A percentile compares a stretch with the other conserved stretches of the same genome.
These are phyloP conservation scores for Triticum timopheevii DNA, from an alignment of 176 grass and related monocot species.

Conservation along the genomic window DNA sequence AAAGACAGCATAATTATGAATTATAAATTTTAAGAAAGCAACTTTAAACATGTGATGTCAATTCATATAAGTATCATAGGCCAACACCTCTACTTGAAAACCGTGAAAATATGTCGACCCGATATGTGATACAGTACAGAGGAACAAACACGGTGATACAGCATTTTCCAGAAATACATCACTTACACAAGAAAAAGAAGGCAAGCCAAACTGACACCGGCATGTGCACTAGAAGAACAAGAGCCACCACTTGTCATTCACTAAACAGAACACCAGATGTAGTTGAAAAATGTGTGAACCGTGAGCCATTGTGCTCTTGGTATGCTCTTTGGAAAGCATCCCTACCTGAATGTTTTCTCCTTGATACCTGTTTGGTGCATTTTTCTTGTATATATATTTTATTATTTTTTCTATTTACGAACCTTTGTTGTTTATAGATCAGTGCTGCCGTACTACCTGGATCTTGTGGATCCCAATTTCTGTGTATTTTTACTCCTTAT, in stretches of 20 bases:
- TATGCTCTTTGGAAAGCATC: not conserved
- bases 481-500: not conserved
- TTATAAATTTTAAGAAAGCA: not conserved
- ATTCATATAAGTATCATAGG: not conserved
- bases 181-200: not conserved
- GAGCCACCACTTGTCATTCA: not conserved
- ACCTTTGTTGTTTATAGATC: not conserved
- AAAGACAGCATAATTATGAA: not conserved
- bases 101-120: not conserved
- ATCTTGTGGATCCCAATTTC: conserved; percentile 3
- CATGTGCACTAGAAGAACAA: not conserved
- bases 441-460: not conserved
- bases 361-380: not conserved
- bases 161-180: not conserved
- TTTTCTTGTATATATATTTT: not conserved
- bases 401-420: not conserved
- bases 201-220: not conserved
- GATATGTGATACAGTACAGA: not conserved
- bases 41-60: conserved; percentile 21
- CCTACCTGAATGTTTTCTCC: not conserved
- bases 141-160: not conserved
- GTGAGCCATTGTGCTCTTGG: not conserved
- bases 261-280: not conserved
- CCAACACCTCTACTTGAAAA: conserved; percentile 14
- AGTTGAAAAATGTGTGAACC: not conserved